Conservation (phyloP, 805 yeast species). For the Schwanniomyces pseudopolymorphus region DNA sequence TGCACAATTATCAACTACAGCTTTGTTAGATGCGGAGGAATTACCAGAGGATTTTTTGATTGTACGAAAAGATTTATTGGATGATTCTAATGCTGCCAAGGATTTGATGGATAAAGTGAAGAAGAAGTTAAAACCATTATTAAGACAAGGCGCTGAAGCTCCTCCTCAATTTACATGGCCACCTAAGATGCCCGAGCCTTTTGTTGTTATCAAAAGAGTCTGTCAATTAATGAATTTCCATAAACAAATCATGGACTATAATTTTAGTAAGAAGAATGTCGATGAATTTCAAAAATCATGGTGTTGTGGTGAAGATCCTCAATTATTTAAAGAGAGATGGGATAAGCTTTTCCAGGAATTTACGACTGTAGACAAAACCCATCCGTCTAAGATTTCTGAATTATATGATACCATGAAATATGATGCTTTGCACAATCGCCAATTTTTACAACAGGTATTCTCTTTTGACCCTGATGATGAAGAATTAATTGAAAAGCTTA, state of each 20-base stretch:
- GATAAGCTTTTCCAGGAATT: constrained; percentile 93
- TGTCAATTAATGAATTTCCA: constrained; percentile 95
- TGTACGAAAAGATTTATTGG: constrained; percentile 85
- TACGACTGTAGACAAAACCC: constrained; percentile 89
- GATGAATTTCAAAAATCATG: constrained; percentile 71
- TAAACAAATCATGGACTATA: constrained; percentile 76
- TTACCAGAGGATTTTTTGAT: constrained; percentile 76
- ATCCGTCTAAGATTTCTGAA: constrained; percentile 95
- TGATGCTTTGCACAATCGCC: constrained; percentile 94
- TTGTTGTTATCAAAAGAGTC: constrained; percentile 87
- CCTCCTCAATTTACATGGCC: constrained; percentile 99
- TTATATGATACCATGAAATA: constrained; percentile 97
- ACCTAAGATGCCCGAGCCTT: constrained; percentile 96
- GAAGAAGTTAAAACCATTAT: constrained; percentile 89
- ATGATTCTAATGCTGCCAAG: constrained; percentile 97
- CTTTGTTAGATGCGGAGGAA: constrained; percentile 50
- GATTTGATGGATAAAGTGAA: constrained; percentile 97
- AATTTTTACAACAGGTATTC: constrained; percentile 81
- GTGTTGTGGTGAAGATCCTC: constrained; percentile 97
- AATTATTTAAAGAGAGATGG: constrained; percentile 92
- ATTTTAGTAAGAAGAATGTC: constrained; percentile 67
- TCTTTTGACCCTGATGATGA: constrained; percentile 54
- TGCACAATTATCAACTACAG: constrained; percentile 82
- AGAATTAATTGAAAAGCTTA: constrained; percentile 29
- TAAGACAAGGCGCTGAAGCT: constrained; percentile 94